Conservation (phyloP, 805 yeast species). For the Saccharomycopsis malanga region DNA sequence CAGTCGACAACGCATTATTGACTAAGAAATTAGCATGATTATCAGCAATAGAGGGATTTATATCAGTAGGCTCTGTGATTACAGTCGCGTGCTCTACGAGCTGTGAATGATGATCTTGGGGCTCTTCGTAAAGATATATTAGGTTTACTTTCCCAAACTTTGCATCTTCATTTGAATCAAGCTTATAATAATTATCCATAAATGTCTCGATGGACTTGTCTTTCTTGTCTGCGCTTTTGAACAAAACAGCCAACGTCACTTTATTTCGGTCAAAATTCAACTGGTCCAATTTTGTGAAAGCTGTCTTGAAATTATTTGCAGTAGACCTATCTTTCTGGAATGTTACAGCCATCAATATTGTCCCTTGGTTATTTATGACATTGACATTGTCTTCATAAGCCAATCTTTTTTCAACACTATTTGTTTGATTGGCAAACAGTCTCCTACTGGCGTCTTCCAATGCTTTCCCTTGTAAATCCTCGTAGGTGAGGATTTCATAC, state of each 20-base stretch:
- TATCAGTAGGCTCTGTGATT: not conserved
- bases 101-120: not conserved
- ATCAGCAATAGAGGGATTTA: slow-evolving; percentile 1
- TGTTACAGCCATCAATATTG: not conserved
- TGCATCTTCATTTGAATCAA: not conserved
- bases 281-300: slow-evolving; percentile 5
- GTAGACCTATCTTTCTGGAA: not conserved
- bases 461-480: not conserved
- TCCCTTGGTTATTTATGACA: not conserved
- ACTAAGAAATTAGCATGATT: slow-evolving; percentile 11
- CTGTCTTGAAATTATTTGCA: slow-evolving; percentile 6
- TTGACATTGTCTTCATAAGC: not conserved
- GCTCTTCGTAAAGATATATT: not conserved
- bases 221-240: not conserved
- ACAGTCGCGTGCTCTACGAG: not conserved
- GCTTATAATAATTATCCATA: slow-evolving; percentile 15
- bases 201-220: slow-evolving; percentile 12
- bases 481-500: slow-evolving; percentile 6
- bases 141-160: slow-evolving; percentile 1
- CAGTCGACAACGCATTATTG: slow-evolving; percentile 4
- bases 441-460: no score
- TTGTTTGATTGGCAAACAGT: not conserved
- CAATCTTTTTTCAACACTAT: not conserved
- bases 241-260: slow-evolving; percentile 7
- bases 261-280: not conserved